Evolutionary conservation across 345 rosid species (phyloP).

Genomic region (Syzygium jambos): DNA sequence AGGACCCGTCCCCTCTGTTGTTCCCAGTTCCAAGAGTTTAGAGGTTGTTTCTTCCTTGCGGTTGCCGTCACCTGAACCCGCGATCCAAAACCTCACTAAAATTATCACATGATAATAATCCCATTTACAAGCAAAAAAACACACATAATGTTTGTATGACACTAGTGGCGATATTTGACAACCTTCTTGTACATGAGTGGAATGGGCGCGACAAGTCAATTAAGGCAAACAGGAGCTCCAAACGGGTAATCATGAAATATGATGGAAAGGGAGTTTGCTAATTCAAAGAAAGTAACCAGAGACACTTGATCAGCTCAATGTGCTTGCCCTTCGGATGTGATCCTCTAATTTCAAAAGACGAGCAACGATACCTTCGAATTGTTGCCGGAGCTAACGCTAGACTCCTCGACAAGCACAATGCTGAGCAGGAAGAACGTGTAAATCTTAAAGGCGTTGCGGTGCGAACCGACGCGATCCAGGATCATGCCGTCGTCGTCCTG

Average conservation of each 20-base stretch:
- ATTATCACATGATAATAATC: not conserved
- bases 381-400: slow-evolving; percentile 18
- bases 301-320: not conserved
- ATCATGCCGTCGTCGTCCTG: slow-evolving; percentile 41
- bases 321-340: not conserved
- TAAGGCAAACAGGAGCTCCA: not conserved
- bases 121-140: not conserved
- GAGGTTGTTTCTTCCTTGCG: slow-evolving; percentile 54
- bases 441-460: slow-evolving; percentile 89
- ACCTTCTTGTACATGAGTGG: not conserved
- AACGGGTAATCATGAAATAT: not conserved
- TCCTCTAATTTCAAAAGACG: not conserved
- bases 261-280: not conserved
- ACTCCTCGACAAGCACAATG: slow-evolving; percentile 58
- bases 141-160: not conserved
- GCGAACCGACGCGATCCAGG: slow-evolving; percentile 53
- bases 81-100: not conserved
- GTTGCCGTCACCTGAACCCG: slow-evolving; percentile 39
- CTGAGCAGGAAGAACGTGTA: slow-evolving; percentile 76
- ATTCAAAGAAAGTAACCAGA: not conserved
- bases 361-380: slow-evolving; percentile 44
- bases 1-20: slow-evolving; percentile 78
- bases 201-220: not conserved
- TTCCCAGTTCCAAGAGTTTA: slow-evolving; percentile 85
- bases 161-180: not conserved